These are phyloP conservation scores for Boeremia lycopersici DNA, from an alignment of 2,329 filamentous ascomycete genomes.

Conservation along the genomic window DNA sequence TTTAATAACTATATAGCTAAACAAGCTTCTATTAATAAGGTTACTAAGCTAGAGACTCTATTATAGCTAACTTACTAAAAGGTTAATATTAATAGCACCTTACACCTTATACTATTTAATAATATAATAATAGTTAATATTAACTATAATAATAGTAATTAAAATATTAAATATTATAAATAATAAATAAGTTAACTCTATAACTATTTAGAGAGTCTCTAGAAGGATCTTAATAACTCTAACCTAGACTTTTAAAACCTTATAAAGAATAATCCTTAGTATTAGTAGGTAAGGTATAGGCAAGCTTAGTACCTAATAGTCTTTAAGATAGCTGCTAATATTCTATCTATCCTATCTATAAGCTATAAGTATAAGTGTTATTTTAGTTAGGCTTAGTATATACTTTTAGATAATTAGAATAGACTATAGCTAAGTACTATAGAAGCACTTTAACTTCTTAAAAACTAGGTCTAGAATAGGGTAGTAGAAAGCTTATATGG, in stretches of 20 bases:
- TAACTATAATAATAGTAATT: neutral
- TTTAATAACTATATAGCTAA: no score
- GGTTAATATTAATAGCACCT: no score
- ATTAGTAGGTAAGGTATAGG: neutral
- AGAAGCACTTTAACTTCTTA: no score
- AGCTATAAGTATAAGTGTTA: no score
- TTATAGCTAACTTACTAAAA: no score
- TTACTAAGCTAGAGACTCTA: neutral
- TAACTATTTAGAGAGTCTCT: neutral
- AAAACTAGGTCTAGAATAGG: no score
- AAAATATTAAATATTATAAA: neutral
- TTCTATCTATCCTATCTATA: neutral
- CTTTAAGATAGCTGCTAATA: neutral
- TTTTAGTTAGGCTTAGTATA: no score
- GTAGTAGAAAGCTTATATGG: no score
- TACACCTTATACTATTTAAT: no score
- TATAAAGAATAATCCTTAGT: neutral
- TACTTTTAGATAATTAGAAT: no score
- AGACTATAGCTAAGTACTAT: no score
- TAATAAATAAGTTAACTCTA: neutral
- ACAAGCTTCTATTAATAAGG: neutral
- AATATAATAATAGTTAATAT: no score
- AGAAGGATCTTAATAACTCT: neutral
- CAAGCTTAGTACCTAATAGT: neutral
- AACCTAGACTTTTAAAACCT: neutral